A percentile compares a stretch with the other conserved stretches of the same genome.
Evolutionary conservation across 129 eudicot genomes (phyloP).

Genomic region (Flaveria trinervia): DNA sequence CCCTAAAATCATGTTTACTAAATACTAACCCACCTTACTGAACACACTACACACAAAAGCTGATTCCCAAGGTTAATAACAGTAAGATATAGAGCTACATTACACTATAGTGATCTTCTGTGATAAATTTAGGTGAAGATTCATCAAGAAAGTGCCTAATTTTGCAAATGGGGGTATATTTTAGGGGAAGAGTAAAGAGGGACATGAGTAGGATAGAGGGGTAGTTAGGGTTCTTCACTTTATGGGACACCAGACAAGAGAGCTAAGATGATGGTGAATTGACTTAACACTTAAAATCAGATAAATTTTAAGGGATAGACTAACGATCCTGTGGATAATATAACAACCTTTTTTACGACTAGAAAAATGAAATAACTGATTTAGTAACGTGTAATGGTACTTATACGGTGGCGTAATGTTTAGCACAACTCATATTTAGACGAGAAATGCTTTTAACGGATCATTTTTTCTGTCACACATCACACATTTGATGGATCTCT

Average conservation of each 20-base stretch:
- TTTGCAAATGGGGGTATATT: conserved; percentile 25
- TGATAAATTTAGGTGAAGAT: conserved; percentile 17
- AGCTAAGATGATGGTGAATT: conserved; percentile 46
- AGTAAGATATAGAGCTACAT: conserved; percentile 34
- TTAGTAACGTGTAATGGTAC: too few relatives aligned
- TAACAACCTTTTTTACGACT: too few relatives aligned
- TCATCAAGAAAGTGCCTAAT: conserved; percentile 28
- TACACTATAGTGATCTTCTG: conserved; percentile 7
- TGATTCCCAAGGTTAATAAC: conserved; percentile 25
- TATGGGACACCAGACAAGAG: conserved; percentile 47
- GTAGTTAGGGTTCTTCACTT: conserved; percentile 48
- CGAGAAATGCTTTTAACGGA: too few relatives aligned
- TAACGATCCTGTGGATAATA: too few relatives aligned
- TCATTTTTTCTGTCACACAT: too few relatives aligned
- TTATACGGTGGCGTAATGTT: too few relatives aligned
- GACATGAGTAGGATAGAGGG: conserved; percentile 14
- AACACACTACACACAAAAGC: conserved; percentile 27
- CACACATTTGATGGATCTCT: too few relatives aligned
- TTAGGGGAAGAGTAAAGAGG: conserved; percentile 18
- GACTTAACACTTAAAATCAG: background rate
- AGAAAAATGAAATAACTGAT: too few relatives aligned
- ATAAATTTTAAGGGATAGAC: too few relatives aligned
- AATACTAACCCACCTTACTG: conserved; percentile 25
- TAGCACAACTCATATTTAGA: too few relatives aligned
- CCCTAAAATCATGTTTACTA: conserved; percentile 27